Evolutionary conservation across 1,139 yeast genomes (phyloP).

Genomic region (Suhomyces bolitotheri): DNA sequence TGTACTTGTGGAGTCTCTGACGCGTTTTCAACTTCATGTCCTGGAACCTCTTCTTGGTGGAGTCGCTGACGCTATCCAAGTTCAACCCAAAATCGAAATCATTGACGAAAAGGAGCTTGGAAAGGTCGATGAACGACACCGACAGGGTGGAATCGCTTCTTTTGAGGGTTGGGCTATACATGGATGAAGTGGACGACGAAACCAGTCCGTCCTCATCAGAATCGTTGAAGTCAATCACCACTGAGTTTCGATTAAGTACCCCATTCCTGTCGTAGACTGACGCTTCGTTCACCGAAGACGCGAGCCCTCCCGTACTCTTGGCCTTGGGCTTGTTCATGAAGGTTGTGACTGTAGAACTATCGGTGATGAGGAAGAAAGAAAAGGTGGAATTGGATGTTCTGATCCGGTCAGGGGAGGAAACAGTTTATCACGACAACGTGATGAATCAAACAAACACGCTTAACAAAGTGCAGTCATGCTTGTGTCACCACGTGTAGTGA

Average conservation of each 20-base stretch:
- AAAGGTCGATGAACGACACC: conserved; percentile 39
- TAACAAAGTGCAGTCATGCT: background rate
- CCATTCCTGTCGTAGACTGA: background rate
- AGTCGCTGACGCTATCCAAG: conserved; percentile 37
- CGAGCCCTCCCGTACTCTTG: conserved; percentile 3
- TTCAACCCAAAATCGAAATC: conserved; percentile 50
- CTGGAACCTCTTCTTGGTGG: conserved; percentile 37
- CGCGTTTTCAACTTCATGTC: conserved; percentile 41
- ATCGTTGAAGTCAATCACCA: conserved; percentile 3
- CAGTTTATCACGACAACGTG: too few relatives aligned
- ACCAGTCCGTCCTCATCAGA: conserved; percentile 10
- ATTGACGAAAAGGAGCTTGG: conserved; percentile 37
- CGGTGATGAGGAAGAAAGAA: background rate
- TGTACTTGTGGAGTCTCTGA: conserved; percentile 29
- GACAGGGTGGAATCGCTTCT: conserved; percentile 39
- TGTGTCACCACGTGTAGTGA: conserved; percentile 6
- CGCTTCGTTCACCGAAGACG: background rate
- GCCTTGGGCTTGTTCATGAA: conserved; percentile 3
- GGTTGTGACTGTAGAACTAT: too few relatives aligned
- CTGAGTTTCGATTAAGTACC: background rate
- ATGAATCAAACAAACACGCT: background rate
- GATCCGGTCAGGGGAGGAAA: too few relatives aligned
- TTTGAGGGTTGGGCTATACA: conserved; percentile 7
- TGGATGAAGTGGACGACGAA: conserved; percentile 9
- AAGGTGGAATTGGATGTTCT: background rate